Conservation (phyloP, 345 rosid species). For the Schrenkiella parvula region DNA sequence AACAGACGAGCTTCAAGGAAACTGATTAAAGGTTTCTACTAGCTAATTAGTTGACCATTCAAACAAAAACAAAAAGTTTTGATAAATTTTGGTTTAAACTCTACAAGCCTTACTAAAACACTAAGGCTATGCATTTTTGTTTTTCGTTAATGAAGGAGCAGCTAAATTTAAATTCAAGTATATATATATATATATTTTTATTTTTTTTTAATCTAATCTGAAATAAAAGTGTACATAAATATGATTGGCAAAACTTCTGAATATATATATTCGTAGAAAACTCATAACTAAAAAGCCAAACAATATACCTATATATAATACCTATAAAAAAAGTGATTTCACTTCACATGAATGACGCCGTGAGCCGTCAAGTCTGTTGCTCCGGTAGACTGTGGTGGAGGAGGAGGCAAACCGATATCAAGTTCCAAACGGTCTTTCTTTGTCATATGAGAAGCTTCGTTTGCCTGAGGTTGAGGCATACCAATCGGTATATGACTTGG, state of each 20-base stretch:
- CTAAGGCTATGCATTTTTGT: background rate
- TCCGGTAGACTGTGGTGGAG: slow-evolving; percentile 28
- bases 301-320: slow-evolving; percentile 6
- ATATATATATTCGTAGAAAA: slow-evolving; percentile 7
- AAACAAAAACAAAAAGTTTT: background rate
- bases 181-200: too few species aligned
- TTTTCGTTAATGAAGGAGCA: slow-evolving; percentile 4
- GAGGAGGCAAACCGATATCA: slow-evolving; percentile 11
- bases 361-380: slow-evolving; percentile 14
- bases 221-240: background rate
- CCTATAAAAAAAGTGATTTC: background rate
- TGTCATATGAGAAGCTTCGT: slow-evolving; percentile 8
- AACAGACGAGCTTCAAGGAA: slow-evolving; percentile 29
- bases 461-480: slow-evolving; percentile 6
- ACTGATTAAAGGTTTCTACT: slow-evolving; percentile 19
- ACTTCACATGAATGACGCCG: slow-evolving; percentile 29
- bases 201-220: background rate
- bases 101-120: background rate
- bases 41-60: background rate
- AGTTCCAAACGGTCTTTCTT: slow-evolving; percentile 18
- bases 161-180: background rate
- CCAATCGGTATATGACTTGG: slow-evolving; percentile 30
- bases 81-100: background rate
- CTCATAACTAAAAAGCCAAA: background rate
- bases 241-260: slow-evolving; percentile 12